Percentiles rank a stretch among this genome's conserved stretches.
These are phyloP conservation scores for Thraustochytrium striatum DNA, from an alignment of 352 stramenopile genomes.

Conservation along the genomic window DNA sequence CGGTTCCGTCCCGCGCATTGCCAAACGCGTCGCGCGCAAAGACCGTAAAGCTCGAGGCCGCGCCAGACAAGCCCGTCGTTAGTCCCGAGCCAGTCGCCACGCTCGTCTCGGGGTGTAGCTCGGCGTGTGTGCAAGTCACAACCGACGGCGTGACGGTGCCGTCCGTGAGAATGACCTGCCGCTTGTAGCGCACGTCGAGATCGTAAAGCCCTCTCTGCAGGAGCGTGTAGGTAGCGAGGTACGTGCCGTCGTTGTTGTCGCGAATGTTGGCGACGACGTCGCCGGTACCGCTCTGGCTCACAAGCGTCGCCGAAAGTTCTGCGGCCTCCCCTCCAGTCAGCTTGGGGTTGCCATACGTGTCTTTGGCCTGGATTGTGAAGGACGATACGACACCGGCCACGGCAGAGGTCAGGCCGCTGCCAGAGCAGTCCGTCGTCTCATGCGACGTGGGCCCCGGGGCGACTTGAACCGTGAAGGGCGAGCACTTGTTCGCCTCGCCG, in stretches of 20 bases:
- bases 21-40: conserved; percentile 83
- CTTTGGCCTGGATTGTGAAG: conserved; percentile 88
- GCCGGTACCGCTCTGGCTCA: conserved; percentile 57
- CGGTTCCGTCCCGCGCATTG: conserved; percentile 73
- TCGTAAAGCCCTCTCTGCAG: conserved; percentile 77
- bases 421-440: conserved; percentile 79
- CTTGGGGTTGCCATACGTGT: conserved; percentile 84
- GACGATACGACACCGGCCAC: conserved; percentile 81
- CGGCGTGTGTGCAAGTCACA: conserved; percentile 78
- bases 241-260: conserved; percentile 70
- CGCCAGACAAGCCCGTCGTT: conserved; percentile 69
- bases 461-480: conserved; percentile 81
- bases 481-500: conserved; percentile 83
- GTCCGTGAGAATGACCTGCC: conserved; percentile 72
- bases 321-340: conserved; percentile 60
- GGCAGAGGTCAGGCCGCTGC: conserved; percentile 62
- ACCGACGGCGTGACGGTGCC: conserved; percentile 61
- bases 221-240: conserved; percentile 87
- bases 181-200: conserved; percentile 67
- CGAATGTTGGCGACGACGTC: conserved; percentile 67
- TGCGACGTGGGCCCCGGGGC: conserved; percentile 75
- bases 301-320: conserved; percentile 74
- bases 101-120: conserved; percentile 75
- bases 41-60: conserved; percentile 75
- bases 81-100: conserved; percentile 77